Conservation (phyloP, 805 yeast genomes). For the Jamesozyma spencerorum region DNA sequence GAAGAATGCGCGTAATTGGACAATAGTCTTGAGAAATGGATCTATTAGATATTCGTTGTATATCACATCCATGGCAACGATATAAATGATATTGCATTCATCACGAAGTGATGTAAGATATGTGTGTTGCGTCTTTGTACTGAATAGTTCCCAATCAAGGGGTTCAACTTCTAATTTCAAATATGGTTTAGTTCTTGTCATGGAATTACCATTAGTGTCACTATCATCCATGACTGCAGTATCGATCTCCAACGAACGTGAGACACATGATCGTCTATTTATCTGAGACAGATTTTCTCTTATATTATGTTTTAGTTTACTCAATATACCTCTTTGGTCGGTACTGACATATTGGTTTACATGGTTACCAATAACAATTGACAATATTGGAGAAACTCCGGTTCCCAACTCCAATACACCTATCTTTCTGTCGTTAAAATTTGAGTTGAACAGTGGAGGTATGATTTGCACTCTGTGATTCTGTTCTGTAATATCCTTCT, state of each 20-base stretch:
- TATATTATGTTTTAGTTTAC: slow-evolving; percentile 21
- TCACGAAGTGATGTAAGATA: neutral
- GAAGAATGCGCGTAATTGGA: slow-evolving; percentile 9
- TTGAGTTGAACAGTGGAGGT: slow-evolving; percentile 1
- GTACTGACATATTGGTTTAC: slow-evolving; percentile 23
- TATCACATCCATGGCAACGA: slow-evolving; percentile 31
- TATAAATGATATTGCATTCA: slow-evolving; percentile 9
- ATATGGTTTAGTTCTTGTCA: neutral
- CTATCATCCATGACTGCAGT: too few relatives aligned
- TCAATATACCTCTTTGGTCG: slow-evolving; percentile 28
- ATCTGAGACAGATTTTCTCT: slow-evolving; percentile 20
- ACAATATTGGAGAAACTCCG: slow-evolving; percentile 27
- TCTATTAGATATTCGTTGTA: slow-evolving; percentile 29
- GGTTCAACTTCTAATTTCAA: slow-evolving; percentile 18
- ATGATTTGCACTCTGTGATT: neutral
- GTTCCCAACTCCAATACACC: slow-evolving; percentile 27
- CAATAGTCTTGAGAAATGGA: slow-evolving; percentile 24
- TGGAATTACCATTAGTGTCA: too few relatives aligned
- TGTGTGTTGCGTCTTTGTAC: slow-evolving; percentile 2
- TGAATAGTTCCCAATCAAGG: slow-evolving; percentile 29
- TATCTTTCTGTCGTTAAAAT: neutral
- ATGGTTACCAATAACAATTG: slow-evolving; percentile 23
- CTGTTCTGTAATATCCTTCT: neutral
- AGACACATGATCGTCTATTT: slow-evolving; percentile 11
- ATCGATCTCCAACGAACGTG: slow-evolving; percentile 8